Percentiles rank a stretch among this genome's conserved stretches.
Conservation (phyloP, 768 basidiomycete species). For the Suillus sp. region DNA sequence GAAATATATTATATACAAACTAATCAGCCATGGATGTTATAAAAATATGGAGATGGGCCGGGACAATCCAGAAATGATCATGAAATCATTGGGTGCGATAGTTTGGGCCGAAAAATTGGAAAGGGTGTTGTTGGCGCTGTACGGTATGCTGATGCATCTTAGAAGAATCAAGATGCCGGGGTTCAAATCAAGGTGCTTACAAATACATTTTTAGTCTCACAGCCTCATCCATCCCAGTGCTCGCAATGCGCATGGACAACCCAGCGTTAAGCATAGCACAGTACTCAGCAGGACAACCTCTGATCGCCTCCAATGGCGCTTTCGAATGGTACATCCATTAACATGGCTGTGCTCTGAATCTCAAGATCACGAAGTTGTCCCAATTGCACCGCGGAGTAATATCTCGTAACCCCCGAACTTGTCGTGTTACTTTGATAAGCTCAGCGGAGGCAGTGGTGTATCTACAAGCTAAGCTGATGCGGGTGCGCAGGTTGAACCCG, state of each 20-base stretch:
- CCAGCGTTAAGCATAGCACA: not conserved
- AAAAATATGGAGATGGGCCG: constrained; percentile 3
- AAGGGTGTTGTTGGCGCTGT: constrained; percentile 1
- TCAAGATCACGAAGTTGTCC: not conserved
- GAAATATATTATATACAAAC: constrained; percentile 6
- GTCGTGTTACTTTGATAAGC: constrained; percentile 10
- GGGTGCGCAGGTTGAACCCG: not conserved
- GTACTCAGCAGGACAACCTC: not conserved
- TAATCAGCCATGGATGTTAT: constrained; percentile 1
- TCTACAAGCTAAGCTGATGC: constrained; percentile 3
- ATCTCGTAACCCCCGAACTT: constrained; percentile 4
- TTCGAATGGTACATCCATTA: not conserved
- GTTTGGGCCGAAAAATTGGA: not conserved
- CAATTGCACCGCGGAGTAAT: not conserved
- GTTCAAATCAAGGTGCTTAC: not conserved
- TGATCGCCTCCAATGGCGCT: not conserved
- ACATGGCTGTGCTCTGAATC: not conserved
- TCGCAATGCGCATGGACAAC: not conserved
- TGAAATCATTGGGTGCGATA: constrained; percentile 5
- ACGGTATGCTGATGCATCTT: not conserved
- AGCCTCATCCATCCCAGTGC: not conserved
- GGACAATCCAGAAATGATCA: not conserved
- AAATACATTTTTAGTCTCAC: not conserved
- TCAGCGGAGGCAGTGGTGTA: not conserved
- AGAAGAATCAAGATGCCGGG: not conserved